Base-by-base conservation (phyloP, 2,329 filamentous ascomycete genomes). In the Aspergillus eucalypticola region DNA sequence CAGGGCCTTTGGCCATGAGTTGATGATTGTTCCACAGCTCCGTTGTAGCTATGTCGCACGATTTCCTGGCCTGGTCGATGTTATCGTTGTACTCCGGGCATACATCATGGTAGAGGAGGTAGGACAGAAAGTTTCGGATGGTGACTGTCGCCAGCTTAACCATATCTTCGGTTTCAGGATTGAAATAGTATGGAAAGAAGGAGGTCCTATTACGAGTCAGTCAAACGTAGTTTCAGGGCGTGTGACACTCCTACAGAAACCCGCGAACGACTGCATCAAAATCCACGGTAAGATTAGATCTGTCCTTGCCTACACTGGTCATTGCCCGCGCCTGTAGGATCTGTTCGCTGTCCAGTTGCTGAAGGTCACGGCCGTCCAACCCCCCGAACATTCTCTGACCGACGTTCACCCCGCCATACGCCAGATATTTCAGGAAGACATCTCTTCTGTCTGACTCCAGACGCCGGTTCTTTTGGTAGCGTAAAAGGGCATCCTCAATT, bases 121-220 rank as follows among this genome's bases (percentile, higher is more conserved):
- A 99, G 65, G 91, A 90, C 64, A 96, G 85, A 71, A 98, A 98
- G 71, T 95, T 96, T 61, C 86, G 85, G 42, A 97, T 82, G 0
- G 96, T 85, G 35, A 84, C 82, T 19, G 88, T 86, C 3, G 86
- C 87, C 6, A 83, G 75, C n/a, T 83, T 77, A 62, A 92, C 82
- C 11, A 82, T 76, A 0, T 77, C 72, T 15, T 81, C 71, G 4
- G 77, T 80, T 11, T 87, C 83, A 52, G 86, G 84, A 17, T 84
- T 81, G 39, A 85, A 84, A 39, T 85, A 78, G 25, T 78, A 78
- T 0, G 85, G 82, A 5, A 90, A 82, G 44, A 81, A 82, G 5
- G 81, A 80, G 13, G 86, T 86, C 49, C 85, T 85, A 54, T 25
- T 32, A 29, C 3, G 38, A 29, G 54, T 59, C 53, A 62, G 49